Evolutionary conservation across 78 protist species (phyloP), one percentile per base, ranked within the genome.

Genomic region (Dictyostelium capitatum): DNA sequence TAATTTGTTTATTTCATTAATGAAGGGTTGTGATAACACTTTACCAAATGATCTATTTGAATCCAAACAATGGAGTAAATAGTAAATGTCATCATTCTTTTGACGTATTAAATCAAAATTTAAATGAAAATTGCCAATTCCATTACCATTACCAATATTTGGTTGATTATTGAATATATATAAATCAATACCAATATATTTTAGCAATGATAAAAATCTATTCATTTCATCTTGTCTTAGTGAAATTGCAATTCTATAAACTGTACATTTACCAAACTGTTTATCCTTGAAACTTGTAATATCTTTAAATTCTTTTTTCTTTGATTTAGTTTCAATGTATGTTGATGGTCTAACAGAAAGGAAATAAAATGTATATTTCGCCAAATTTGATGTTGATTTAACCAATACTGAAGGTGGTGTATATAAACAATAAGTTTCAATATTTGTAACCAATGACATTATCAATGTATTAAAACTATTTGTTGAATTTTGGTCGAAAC

Each of bases 1-100:
- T 11, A 75, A 20, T n/a, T 48, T 17, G 12, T 3, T 15, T 4
- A 75, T 75, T 75, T 75, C 23, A 75, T 48, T 48, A 14, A 75
- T 23, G 50, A 67, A 67, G 3, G 19, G 12, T 67, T 67, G 75
- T 14, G 28, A 30, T 17, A 67, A 28, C 12, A 67, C 14, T 32
- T 19, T 67, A 32, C 75, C 75, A 67, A 32, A 67, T 4, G 75
- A 67, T 67, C 75, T 67, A 30, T 67, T 23, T 6, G 75, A 67
- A 32, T 67, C 37, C 14, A 67, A 32, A 28, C 43, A 67, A 32
- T 67, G 25, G 0, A 67, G 15, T 15, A 67, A 17, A 6, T 67
- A 67, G 6, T 67, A 67, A 6, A 67, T 67, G 25, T 67, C 75
- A 14, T 67, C 70, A 32, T 25, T 32, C 3, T 14, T 8, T 51